Evolutionary conservation across 345 rosid species (phyloP).

Genomic region (Draba incana): DNA sequence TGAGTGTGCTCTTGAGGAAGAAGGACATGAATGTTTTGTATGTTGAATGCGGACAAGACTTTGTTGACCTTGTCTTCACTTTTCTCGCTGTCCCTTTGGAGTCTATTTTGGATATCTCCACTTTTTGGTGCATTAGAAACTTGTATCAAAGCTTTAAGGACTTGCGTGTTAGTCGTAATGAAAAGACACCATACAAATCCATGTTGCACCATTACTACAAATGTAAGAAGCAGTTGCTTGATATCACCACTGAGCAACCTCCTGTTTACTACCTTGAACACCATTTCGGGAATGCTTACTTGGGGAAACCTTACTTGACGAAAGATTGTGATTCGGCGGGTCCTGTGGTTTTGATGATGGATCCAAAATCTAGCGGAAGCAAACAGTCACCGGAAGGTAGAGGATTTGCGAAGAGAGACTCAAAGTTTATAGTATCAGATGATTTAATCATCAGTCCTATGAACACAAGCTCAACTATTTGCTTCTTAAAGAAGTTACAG

Average conservation of each 20-base stretch:
- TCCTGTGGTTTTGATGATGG: background rate
- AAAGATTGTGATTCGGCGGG: background rate
- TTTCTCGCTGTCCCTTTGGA: slow-evolving; percentile 11
- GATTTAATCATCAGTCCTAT: background rate
- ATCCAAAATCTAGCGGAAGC: slow-evolving; percentile 1
- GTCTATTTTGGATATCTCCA: background rate
- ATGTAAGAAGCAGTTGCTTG: background rate
- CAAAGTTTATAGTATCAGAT: slow-evolving; percentile 1
- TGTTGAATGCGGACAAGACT: slow-evolving; percentile 29
- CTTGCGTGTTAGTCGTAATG: slow-evolving; percentile 1
- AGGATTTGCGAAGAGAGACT: background rate
- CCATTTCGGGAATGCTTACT: too few species aligned
- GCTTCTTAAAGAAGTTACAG: slow-evolving; percentile 8
- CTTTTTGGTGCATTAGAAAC: slow-evolving; percentile 17
- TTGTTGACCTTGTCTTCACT: slow-evolving; percentile 23
- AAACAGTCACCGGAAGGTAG: background rate
- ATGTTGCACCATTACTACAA: background rate
- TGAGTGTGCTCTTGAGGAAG: slow-evolving; percentile 9
- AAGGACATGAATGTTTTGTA: background rate
- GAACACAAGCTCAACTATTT: background rate
- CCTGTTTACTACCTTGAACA: too few species aligned
- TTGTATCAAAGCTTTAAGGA: slow-evolving; percentile 13
- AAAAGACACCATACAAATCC: background rate
- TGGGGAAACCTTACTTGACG: too few species aligned
- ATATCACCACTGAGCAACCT: background rate